These are phyloP conservation scores for Rhodofomes roseus DNA, from an alignment of 1,284 basidiomycete genomes.

Conservation along the genomic window DNA sequence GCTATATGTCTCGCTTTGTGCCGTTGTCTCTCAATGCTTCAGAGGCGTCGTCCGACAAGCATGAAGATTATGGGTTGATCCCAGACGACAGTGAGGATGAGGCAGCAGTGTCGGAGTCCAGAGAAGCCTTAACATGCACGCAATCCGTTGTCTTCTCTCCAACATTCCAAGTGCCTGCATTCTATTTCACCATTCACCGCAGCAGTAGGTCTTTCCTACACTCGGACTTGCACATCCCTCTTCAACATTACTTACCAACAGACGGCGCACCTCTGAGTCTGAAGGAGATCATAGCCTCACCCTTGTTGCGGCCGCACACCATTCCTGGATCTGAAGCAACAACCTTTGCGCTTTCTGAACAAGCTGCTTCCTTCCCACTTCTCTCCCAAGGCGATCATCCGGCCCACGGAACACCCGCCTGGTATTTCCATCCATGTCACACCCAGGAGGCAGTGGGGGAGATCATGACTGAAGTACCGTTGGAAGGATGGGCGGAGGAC, in stretches of 20 bases:
- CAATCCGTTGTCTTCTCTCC: slow-evolving; percentile 71
- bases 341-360: slow-evolving; percentile 49
- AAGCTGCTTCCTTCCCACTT: slow-evolving; percentile 59
- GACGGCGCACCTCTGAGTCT: slow-evolving; percentile 63
- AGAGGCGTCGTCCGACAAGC: background rate
- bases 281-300: slow-evolving; percentile 48
- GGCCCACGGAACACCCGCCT: slow-evolving; percentile 62
- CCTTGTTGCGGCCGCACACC: slow-evolving; percentile 51
- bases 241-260: slow-evolving; percentile 30
- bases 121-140: slow-evolving; percentile 35
- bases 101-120: slow-evolving; percentile 7
- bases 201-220: slow-evolving; percentile 47
- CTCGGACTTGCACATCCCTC: background rate
- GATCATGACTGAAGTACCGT: slow-evolving; percentile 48
- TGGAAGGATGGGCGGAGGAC: slow-evolving; percentile 27
- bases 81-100: slow-evolving; percentile 11
- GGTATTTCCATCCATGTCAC: slow-evolving; percentile 84
- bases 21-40: slow-evolving; percentile 3
- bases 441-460: slow-evolving; percentile 62
- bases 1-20: slow-evolving; percentile 45
- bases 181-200: slow-evolving; percentile 72
- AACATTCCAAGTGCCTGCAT: slow-evolving; percentile 72
- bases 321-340: slow-evolving; percentile 43
- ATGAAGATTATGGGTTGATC: background rate
- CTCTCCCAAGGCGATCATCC: slow-evolving; percentile 85